phyloP scores from a whole-genome alignment of 1,284 basidiomycete species.

The Leccinum subrobustum region DNA sequence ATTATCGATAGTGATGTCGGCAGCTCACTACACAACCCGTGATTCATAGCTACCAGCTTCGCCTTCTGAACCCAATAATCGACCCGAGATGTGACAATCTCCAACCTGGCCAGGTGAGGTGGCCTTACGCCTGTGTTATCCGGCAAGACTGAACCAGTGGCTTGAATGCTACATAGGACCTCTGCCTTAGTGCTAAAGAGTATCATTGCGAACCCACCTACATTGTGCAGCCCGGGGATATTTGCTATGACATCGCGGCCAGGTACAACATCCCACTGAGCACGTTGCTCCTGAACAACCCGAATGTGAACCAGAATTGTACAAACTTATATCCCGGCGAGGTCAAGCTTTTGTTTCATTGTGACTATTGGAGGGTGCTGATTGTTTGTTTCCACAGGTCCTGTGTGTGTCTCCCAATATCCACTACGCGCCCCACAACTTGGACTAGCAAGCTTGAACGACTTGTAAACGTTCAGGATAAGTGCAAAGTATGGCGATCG shows the following conservation, averaged over 20 bases:
- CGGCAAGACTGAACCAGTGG: not conserved
- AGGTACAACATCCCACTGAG: not conserved
- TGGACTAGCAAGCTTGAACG: not conserved
- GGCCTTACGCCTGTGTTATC: too few relatives aligned
- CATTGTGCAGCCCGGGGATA: not conserved
- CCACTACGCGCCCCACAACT: too few relatives aligned
- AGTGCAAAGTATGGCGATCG: not conserved
- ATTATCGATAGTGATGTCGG: too few relatives aligned
- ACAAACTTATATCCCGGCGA: not conserved
- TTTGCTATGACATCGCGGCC: not conserved
- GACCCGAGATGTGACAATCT: too few relatives aligned
- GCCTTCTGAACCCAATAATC: too few relatives aligned
- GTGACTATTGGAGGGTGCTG: not conserved
- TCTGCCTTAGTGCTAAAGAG: not conserved
- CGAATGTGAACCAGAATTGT: not conserved
- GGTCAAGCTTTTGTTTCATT: not conserved
- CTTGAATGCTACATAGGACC: not conserved
- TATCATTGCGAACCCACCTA: too few relatives aligned
- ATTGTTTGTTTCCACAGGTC: not conserved
- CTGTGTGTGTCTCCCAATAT: not conserved
- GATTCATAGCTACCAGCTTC: too few relatives aligned
- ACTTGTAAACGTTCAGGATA: not conserved
- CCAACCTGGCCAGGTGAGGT: too few relatives aligned
- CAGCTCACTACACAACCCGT: too few relatives aligned
- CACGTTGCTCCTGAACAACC: not conserved